Evolutionary conservation across 2,329 filamentous ascomycete genomes (phyloP), one percentile per base, ranked within the genome.

Genomic region (Aspergillus neotritici): DNA sequence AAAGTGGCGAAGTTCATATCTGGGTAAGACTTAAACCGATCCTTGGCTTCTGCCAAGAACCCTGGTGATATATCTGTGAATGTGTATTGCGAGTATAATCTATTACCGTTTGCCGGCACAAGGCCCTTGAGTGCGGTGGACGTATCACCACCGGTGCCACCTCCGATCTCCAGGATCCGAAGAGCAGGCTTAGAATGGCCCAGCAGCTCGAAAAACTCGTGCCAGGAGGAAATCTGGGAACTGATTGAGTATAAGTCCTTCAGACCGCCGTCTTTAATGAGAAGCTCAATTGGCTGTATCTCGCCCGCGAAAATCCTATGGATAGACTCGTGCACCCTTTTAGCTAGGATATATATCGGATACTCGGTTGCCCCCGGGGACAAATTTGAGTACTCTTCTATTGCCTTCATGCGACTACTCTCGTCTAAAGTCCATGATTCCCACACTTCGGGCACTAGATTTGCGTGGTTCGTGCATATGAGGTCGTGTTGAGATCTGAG

Each of bases 41-140:
- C 49, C 13, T 54, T 52, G 0, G 59, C 58, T 12, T 50, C 49
- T 14, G 50, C 44, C 7, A 64, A 56, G 28, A 63, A 63, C 0
- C 52, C 61, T 5, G 55, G 42, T 0, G 60, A 62, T 10, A 64
- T 54, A 39, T 64, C 61, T 4, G 58, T 61, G 31, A 59, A 63
- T 2, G 54, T 60, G 34, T 62, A 62, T 2, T 40, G 49, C 2
- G 46, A 43, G 32, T 57, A 61, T 3, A 58, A 11, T 1, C 44
- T 34, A 17, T 47, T 43, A 1, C 34, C 21, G 7, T 40, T 32
- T 2, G 32, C 16, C 6, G 37, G 29, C 2, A 38, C 36, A 4
- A 52, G 10, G 5, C 44, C 40, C 4, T 44, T 49, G 7, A 61
- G 43, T 7, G 51, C 47, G 10, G 47, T 46, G 1, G 43, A 37